Base-by-base conservation (phyloP, 805 yeast species). In the Tetrapisispora nanseiensis region DNA sequence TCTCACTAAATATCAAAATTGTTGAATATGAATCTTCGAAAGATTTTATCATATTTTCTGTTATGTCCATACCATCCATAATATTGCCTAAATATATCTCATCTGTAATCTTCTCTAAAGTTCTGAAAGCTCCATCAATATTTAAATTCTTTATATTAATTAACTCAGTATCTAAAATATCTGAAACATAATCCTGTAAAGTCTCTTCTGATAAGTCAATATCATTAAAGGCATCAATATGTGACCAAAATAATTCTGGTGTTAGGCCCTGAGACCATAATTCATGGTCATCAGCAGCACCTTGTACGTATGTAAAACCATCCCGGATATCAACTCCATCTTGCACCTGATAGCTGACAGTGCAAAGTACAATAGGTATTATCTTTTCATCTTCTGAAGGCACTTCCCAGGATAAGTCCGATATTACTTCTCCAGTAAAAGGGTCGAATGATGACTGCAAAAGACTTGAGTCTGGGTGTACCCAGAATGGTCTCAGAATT, bases 271-370 rank as follows among this genome's bases (percentile, higher is more conserved):
- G 66, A 0, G 81, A 73, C 97, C 96, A 87, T 10, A 80, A 65
- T 53, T 87, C 97, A 57, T 87, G 95, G 53, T 89, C 96, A 59
- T 87, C 97, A 0, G 92, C 96, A 0, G 95, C 92, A 1, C 97
- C 97, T 60, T 86, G 96, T 1, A 86, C 83, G 55, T 87, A 87
- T 0, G 70, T 61, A 49, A 63, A 80, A 0, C 78, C 80, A 8
- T 58, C 45, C 37, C 70, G 51, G 37, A 63, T 63, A 39, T 65
- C 70, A 6, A 65, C 62, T 7, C 84, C 86, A 57, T 79, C 85
- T 49, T 76, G 80, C 16, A 71, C 74, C 55, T 67, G 69, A 43
- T 69, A 67, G 33, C 89, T 81, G 0, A 83, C 81, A 0, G 86
- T 80, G 39, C 85, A 69, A 39, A 75, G 62, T 8, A 76, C 52